phyloP scores from a whole-genome alignment of 2,329 filamentous ascomycete species.

The Berkeleyomyces rouxiae region DNA sequence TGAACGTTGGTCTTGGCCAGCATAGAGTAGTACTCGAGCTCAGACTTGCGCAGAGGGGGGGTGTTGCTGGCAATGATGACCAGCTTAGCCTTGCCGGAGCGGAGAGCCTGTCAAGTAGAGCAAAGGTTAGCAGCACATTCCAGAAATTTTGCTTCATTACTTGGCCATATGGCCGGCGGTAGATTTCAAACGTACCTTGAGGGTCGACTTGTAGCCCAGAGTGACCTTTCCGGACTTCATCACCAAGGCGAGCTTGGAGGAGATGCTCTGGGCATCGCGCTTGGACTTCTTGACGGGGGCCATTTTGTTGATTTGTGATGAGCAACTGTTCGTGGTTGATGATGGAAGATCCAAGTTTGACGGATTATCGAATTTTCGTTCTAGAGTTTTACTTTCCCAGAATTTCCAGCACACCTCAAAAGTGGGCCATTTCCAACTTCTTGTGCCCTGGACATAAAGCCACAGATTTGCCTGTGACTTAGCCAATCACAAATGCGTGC shows the following conservation, averaged over 20 bases:
- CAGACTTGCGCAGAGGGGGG: constrained; percentile 90
- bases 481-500: constrained; percentile 18
- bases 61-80: constrained; percentile 91
- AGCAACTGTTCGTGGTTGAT: constrained; percentile 17
- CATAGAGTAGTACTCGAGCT: constrained; percentile 93
- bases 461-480: constrained; percentile 12
- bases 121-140: background rate
- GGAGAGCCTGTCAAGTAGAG: constrained; percentile 46
- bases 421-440: constrained; percentile 5
- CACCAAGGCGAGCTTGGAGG: constrained; percentile 43
- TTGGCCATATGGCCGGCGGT: constrained; percentile 16
- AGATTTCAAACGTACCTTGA: constrained; percentile 14
- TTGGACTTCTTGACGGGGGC: constrained; percentile 60
- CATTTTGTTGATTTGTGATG: constrained; percentile 38
- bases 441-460: constrained; percentile 4
- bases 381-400: background rate
- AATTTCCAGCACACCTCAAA: constrained; percentile 2
- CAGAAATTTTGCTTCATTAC: constrained; percentile 36
- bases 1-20: constrained; percentile 87
- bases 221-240: constrained; percentile 63
- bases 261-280: constrained; percentile 68
- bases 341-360: constrained; percentile 18
- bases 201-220: constrained; percentile 64
- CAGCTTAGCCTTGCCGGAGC: constrained; percentile 95
- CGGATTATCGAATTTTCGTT: background rate